These are phyloP conservation scores for Pseudozyma flocculosa DNA, from an alignment of 1,284 basidiomycete genomes.

Conservation along the genomic window DNA sequence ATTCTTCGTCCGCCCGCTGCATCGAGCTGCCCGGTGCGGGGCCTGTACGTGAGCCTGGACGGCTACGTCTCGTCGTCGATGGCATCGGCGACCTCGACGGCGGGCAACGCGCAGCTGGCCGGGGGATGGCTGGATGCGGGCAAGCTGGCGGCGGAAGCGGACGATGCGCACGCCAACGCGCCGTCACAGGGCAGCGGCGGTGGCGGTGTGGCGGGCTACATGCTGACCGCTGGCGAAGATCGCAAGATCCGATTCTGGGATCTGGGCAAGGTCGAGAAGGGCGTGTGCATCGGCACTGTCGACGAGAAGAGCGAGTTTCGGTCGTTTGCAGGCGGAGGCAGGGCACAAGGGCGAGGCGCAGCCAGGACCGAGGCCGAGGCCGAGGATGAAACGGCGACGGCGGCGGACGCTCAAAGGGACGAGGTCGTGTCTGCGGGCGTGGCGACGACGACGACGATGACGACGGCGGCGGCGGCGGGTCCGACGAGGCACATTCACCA, in stretches of 20 bases:
- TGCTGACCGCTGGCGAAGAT: conserved; percentile 80
- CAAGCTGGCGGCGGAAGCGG: conserved; percentile 18
- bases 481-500: conserved; percentile 3
- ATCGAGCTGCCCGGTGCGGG: conserved; percentile 22
- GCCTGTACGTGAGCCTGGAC: conserved; percentile 39
- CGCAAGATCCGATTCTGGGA: conserved; percentile 80
- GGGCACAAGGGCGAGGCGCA: conserved; percentile 5
- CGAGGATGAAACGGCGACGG: too few relatives aligned
- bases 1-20: background rate
- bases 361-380: too few relatives aligned
- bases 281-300: conserved; percentile 2
- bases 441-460: background rate
- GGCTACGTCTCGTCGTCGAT: conserved; percentile 36
- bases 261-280: conserved; percentile 66
- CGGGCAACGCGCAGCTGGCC: conserved; percentile 9
- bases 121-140: conserved; percentile 51
- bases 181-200: conserved; percentile 1
- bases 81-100: conserved; percentile 5
- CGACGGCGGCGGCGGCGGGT: background rate
- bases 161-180: background rate
- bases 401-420: too few relatives aligned
- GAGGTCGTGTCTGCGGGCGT: too few relatives aligned
- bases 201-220: conserved; percentile 65
- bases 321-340: background rate
- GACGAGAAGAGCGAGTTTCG: conserved; percentile 20